Evolutionary conservation across 305 asterid species (phyloP).

Genomic region (Plantago lanceolata): DNA sequence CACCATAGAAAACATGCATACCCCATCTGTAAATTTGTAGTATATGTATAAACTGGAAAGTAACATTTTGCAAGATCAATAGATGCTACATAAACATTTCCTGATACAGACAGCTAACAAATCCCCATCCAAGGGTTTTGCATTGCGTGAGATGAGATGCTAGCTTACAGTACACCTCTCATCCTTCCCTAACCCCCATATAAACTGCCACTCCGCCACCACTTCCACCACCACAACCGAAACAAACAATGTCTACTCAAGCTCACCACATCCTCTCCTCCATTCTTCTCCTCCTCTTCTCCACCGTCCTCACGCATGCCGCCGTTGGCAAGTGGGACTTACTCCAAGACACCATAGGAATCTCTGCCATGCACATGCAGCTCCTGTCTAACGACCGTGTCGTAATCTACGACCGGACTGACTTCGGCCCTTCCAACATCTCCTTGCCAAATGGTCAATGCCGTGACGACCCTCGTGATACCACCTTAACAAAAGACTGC

Average conservation of each 20-base stretch:
- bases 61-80: no score
- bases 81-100: no score
- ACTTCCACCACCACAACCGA: background rate
- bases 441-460: conserved; percentile 36
- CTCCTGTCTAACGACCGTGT: conserved; percentile 38
- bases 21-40: no score
- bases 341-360: conserved; percentile 31
- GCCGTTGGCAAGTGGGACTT: conserved; percentile 34
- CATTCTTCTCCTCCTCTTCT: conserved; percentile 10
- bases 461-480: conserved; percentile 24
- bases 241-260: background rate
- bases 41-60: no score
- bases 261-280: conserved; percentile 5
- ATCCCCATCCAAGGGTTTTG: no score
- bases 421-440: conserved; percentile 37
- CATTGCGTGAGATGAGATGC: no score
- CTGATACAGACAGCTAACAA: no score
- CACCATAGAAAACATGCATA: no score
- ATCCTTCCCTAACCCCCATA: background rate
- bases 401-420: conserved; percentile 35
- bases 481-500: conserved; percentile 23
- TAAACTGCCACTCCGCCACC: background rate
- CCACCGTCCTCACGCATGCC: conserved; percentile 14
- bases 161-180: no score
- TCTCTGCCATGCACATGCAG: conserved; percentile 49